Evolutionary conservation across 2,329 filamentous ascomycete genomes (phyloP).

Genomic region (Septoria linicola): DNA sequence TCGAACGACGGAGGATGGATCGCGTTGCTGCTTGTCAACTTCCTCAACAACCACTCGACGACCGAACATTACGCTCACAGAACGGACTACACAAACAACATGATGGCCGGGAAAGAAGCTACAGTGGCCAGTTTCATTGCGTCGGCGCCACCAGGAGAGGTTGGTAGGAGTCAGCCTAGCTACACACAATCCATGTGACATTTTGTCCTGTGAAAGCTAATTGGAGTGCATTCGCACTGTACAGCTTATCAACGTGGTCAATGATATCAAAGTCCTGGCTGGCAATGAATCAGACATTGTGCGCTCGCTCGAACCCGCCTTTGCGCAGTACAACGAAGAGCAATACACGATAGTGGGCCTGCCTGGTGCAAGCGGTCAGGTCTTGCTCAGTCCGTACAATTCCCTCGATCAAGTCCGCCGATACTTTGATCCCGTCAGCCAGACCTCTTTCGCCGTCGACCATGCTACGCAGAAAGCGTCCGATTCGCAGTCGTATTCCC

Average conservation of each 20-base stretch:
- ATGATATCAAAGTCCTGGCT: conserved; percentile 85
- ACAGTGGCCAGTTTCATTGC: conserved; percentile 76
- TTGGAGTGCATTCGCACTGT: conserved; percentile 14
- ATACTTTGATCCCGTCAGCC: conserved; percentile 88
- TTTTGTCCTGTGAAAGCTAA: too few species aligned
- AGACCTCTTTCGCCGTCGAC: conserved; percentile 85
- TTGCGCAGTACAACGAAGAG: conserved; percentile 93
- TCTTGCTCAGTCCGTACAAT: conserved; percentile 84
- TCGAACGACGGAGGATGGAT: too few species aligned
- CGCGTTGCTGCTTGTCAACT: too few species aligned
- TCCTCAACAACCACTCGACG: not conserved
- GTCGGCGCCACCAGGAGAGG: conserved; percentile 94
- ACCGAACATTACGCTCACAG: not conserved
- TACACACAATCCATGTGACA: too few species aligned
- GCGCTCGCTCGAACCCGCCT: conserved; percentile 73
- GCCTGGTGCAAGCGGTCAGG: conserved; percentile 78
- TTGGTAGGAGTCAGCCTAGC: conserved; percentile 48
- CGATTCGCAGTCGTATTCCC: conserved; percentile 70
- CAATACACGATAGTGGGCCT: conserved; percentile 88
- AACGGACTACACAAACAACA: conserved; percentile 12
- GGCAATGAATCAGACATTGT: conserved; percentile 64
- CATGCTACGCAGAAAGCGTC: conserved; percentile 86
- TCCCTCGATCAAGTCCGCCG: conserved; percentile 72
- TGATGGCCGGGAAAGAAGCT: conserved; percentile 36
- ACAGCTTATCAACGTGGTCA: conserved; percentile 83